Conservation (phyloP, 495 filamentous ascomycete genomes). For the Tricharina praecox region DNA sequence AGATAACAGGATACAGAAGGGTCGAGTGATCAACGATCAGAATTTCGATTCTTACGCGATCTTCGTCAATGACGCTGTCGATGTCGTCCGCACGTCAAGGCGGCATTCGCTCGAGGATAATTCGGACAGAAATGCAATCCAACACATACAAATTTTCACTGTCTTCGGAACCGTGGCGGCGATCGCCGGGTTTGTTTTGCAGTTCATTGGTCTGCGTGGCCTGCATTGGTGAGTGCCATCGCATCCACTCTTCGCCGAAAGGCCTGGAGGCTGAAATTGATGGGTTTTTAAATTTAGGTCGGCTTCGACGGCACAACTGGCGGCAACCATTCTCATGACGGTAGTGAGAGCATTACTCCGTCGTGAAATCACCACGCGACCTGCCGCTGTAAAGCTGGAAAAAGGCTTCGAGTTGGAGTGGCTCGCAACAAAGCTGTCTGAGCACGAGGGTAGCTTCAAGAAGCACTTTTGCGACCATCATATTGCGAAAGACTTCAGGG, state of each 20-base stretch:
- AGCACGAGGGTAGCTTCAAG: too few relatives aligned
- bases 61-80: constrained; percentile 4
- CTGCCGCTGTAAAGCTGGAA: constrained; percentile 26
- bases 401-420: constrained; percentile 32
- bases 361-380: constrained; percentile 28
- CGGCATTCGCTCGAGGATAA: neutral
- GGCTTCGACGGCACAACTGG: constrained; percentile 33
- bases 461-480: too few relatives aligned
- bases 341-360: constrained; percentile 33
- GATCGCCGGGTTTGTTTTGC: constrained; percentile 34
- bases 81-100: neutral
- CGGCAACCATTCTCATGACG: constrained; percentile 34
- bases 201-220: constrained; percentile 36
- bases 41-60: constrained; percentile 4
- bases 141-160: neutral
- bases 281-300: too few relatives aligned
- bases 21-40: constrained; percentile 5
- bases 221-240: constrained; percentile 36
- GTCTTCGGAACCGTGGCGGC: constrained; percentile 16
- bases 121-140: neutral
- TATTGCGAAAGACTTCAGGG: too few relatives aligned
- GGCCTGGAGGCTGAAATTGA: too few relatives aligned
- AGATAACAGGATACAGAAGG: constrained; percentile 4
- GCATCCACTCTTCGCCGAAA: too few relatives aligned
- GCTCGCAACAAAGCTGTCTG: constrained; percentile 28